Conservation (phyloP, 177 flowering plant species). For the Vitis hybrid region DNA sequence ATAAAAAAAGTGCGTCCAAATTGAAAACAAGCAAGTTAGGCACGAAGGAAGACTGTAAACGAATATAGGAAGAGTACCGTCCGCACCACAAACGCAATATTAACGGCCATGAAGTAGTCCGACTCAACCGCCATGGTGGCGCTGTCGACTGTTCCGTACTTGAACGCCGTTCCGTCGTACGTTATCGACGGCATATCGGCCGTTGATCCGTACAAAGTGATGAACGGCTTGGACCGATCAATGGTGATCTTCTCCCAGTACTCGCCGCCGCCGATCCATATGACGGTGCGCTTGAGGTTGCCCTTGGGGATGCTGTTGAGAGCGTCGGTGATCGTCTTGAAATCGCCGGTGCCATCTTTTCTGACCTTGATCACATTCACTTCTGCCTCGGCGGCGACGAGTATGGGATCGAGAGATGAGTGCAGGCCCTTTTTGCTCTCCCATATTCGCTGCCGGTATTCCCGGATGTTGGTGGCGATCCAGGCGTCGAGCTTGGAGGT, state of each 20-base stretch:
- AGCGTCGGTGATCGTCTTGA: constrained; percentile 26
- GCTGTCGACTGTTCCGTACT: constrained; percentile 23
- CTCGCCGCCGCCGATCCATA: constrained; percentile 26
- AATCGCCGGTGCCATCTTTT: constrained; percentile 29
- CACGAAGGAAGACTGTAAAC: background rate
- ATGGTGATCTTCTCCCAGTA: constrained; percentile 19
- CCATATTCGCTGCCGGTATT: constrained; percentile 1
- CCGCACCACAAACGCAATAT: constrained; percentile 22
- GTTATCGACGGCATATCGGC: constrained; percentile 3
- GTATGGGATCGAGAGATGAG: background rate
- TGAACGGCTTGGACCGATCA: constrained; percentile 9
- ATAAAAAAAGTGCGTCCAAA: background rate
- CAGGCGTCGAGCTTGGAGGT: constrained; percentile 14
- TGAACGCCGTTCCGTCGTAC: constrained; percentile 10
- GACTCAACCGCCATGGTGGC: constrained; percentile 21
- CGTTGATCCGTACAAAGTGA: constrained; percentile 15
- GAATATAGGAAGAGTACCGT: background rate
- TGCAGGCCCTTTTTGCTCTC: background rate
- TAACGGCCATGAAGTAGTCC: constrained; percentile 26
- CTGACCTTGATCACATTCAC: constrained; percentile 21
- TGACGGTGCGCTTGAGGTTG: constrained; percentile 18
- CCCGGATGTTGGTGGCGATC: constrained; percentile 14
- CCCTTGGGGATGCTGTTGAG: constrained; percentile 22
- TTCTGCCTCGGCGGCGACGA: constrained; percentile 15
- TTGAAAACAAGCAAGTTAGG: background rate